Evolutionary conservation across 2,329 filamentous ascomycete species (phyloP).

Genomic region (Colletotrichum spaethianum): DNA sequence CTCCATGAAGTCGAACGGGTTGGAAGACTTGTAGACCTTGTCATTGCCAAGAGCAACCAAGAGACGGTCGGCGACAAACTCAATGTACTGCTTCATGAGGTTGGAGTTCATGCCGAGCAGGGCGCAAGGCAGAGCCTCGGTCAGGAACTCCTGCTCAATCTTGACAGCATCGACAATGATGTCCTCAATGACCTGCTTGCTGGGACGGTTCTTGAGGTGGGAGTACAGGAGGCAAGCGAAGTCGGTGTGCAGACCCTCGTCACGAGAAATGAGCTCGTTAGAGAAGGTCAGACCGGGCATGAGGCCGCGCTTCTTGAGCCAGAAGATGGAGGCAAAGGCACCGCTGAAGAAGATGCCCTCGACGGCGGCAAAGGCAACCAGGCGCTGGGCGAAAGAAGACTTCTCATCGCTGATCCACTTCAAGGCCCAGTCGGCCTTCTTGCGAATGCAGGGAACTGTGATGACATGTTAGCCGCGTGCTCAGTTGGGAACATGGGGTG

Average conservation of each 20-base stretch:
- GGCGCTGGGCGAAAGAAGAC: slow-evolving; percentile 94
- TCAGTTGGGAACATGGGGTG: slow-evolving; percentile 66
- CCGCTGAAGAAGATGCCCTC: slow-evolving; percentile 99
- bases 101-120: slow-evolving; percentile 97
- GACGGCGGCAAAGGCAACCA: slow-evolving; percentile 96
- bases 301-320: slow-evolving; percentile 99
- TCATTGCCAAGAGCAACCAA: slow-evolving; percentile 93
- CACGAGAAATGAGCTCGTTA: slow-evolving; percentile 99
- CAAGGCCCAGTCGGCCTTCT: slow-evolving; percentile 98
- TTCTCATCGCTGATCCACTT: slow-evolving; percentile 94
- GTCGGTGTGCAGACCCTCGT: slow-evolving; percentile 99
- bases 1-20: slow-evolving; percentile 99
- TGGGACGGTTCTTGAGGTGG: slow-evolving; percentile 93
- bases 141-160: slow-evolving; percentile 98
- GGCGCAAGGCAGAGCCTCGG: slow-evolving; percentile 91
- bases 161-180: slow-evolving; percentile 95
- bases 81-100: slow-evolving; percentile 99
- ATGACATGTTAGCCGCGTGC: neutral
- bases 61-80: slow-evolving; percentile 98
- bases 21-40: slow-evolving; percentile 92
- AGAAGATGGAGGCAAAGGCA: slow-evolving; percentile 99
- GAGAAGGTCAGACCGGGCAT: slow-evolving; percentile 99
- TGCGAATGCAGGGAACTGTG: slow-evolving; percentile 92
- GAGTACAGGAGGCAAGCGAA: slow-evolving; percentile 98
- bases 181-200: slow-evolving; percentile 82